Evolutionary conservation across 208 protist genomes (phyloP).

Genomic region (Crithidia expoeki): DNA sequence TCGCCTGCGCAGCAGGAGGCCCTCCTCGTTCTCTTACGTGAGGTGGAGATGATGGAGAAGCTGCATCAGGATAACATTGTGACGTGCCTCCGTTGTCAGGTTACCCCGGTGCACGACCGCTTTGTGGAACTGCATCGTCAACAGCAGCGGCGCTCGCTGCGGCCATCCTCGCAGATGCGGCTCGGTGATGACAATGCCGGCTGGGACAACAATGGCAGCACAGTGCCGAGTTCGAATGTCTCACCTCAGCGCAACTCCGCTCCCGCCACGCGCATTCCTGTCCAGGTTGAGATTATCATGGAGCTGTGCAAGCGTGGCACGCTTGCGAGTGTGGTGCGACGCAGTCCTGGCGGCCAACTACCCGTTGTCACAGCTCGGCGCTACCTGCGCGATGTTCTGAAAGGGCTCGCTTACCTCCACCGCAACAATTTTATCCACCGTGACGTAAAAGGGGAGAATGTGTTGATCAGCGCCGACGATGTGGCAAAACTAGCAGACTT

Average conservation of each 20-base stretch:
- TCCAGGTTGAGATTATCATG: conserved; percentile 87
- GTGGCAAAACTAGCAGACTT: conserved; percentile 94
- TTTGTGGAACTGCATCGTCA: conserved; percentile 21
- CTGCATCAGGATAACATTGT: conserved; percentile 87
- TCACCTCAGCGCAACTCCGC: conserved; percentile 14
- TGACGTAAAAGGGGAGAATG: conserved; percentile 91
- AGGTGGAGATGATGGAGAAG: conserved; percentile 85
- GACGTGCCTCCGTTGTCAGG: conserved; percentile 78
- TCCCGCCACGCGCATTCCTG: conserved; percentile 12
- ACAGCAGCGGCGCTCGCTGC: conserved; percentile 4
- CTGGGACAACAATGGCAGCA: neutral
- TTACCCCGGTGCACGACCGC: conserved; percentile 49
- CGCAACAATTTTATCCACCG: conserved; percentile 76
- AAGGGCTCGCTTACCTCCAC: conserved; percentile 85
- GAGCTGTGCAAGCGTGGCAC: conserved; percentile 82
- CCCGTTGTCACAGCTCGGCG: conserved; percentile 43
- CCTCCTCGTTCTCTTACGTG: conserved; percentile 50
- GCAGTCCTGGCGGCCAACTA: conserved; percentile 53
- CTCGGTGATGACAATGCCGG: neutral
- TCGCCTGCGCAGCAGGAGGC: conserved; percentile 46
- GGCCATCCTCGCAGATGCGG: neutral
- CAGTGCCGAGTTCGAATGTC: neutral
- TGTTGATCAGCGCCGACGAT: conserved; percentile 76
- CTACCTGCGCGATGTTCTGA: conserved; percentile 81
- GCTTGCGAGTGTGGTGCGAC: conserved; percentile 50